phyloP scores from a whole-genome alignment of 768 basidiomycete species.

The Lyophyllum semitale region DNA sequence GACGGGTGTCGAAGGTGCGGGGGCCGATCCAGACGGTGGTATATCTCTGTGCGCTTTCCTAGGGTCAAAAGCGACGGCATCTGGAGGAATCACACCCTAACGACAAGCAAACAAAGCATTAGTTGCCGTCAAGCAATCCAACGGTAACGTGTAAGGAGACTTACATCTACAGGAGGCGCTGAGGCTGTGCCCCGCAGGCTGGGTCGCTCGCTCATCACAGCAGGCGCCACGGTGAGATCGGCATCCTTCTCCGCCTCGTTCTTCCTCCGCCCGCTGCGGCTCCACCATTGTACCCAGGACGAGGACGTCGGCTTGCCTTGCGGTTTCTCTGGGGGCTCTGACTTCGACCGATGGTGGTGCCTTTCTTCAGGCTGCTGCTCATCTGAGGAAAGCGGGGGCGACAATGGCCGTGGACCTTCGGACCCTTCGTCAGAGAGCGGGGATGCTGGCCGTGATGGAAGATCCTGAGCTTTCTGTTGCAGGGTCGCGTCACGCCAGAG shows the following conservation, averaged over 20 bases:
- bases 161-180: conserved; percentile 24
- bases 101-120: neutral
- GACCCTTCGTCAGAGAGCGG: conserved; percentile 36
- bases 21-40: conserved; percentile 35
- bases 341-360: conserved; percentile 34
- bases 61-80: conserved; percentile 1
- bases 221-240: neutral
- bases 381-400: conserved; percentile 23
- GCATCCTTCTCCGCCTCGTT: conserved; percentile 14
- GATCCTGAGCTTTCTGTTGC: conserved; percentile 21
- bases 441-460: conserved; percentile 36
- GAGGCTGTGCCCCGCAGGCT: conserved; percentile 26
- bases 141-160: neutral
- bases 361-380: conserved; percentile 22
- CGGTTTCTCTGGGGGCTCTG: conserved; percentile 38
- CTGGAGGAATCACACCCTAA: conserved; percentile 1
- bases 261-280: conserved; percentile 50
- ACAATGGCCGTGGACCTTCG: conserved; percentile 19
- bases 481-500: conserved; percentile 62
- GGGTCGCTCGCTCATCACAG: conserved; percentile 10
- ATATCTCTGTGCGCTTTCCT: conserved; percentile 17
- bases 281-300: conserved; percentile 90
- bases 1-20: conserved; percentile 51
- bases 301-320: conserved; percentile 51
- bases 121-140: conserved; percentile 2